Conservation (phyloP, 2,329 filamentous ascomycete genomes). For the Chalara sp. region DNA sequence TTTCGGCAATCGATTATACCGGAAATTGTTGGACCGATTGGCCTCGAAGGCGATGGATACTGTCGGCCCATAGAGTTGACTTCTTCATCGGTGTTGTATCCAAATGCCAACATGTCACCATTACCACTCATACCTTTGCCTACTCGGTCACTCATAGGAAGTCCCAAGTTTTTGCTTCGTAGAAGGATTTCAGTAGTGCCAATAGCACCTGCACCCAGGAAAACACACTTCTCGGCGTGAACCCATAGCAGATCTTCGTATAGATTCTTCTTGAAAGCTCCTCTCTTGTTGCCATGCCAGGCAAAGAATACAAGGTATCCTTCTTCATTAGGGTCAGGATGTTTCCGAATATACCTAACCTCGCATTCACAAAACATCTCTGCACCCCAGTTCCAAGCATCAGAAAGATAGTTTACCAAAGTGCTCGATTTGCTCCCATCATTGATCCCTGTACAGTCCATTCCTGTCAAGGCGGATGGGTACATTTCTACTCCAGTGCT, state of each 20-base stretch:
- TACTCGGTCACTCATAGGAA: conserved; percentile 49
- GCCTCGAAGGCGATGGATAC: conserved; percentile 42
- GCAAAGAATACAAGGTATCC: conserved; percentile 60
- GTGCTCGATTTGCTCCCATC: conserved; percentile 63
- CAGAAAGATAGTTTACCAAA: conserved; percentile 58
- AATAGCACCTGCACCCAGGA: conserved; percentile 58
- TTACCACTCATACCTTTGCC: conserved; percentile 59
- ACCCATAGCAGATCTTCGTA: conserved; percentile 61
- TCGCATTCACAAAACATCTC: conserved; percentile 66
- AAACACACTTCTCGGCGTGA: conserved; percentile 56
- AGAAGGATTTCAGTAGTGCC: conserved; percentile 62
- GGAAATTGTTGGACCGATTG: conserved; percentile 56
- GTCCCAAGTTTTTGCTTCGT: conserved; percentile 50
- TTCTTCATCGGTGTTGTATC: conserved; percentile 51
- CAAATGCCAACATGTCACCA: conserved; percentile 59
- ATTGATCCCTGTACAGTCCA: conserved; percentile 58
- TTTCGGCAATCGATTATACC: conserved; percentile 54
- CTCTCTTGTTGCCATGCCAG: conserved; percentile 54
- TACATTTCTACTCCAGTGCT: conserved; percentile 59
- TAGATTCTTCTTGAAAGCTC: conserved; percentile 45
- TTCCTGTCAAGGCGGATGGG: conserved; percentile 51
- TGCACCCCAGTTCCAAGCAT: conserved; percentile 67
- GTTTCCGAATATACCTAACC: conserved; percentile 54
- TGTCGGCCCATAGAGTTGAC: conserved; percentile 50
- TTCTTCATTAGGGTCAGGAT: conserved; percentile 32